These are phyloP conservation scores for Tripterygium wilfordii DNA, from an alignment of 177 flowering plant species.

Conservation along the genomic window DNA sequence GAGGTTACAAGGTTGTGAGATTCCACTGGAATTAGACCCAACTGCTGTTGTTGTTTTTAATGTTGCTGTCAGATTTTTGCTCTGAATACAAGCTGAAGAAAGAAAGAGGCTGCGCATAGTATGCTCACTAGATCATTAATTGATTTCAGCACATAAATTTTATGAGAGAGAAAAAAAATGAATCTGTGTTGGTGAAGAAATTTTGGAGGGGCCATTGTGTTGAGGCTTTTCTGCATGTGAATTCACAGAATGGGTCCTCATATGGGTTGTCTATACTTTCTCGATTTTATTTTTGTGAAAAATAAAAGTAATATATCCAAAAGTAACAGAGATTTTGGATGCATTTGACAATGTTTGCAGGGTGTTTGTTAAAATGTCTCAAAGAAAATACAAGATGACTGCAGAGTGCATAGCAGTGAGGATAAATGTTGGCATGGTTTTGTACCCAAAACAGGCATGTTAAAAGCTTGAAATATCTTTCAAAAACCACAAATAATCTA, in stretches of 20 bases:
- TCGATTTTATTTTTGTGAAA: background rate
- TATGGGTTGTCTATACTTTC: constrained; percentile 25
- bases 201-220: constrained; percentile 8
- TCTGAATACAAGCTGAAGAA: constrained; percentile 4
- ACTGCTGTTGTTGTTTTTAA: constrained; percentile 18
- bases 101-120: background rate
- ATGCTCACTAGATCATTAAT: constrained; percentile 2
- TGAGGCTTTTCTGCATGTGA: constrained; percentile 3
- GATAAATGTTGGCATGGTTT: too few species aligned
- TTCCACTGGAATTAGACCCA: constrained; percentile 15
- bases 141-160: too few species aligned
- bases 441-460: too few species aligned
- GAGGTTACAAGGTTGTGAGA: constrained; percentile 18
- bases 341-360: too few species aligned
- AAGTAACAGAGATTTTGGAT: background rate
- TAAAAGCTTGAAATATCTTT: too few species aligned
- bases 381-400: too few species aligned
- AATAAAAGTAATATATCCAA: background rate
- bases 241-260: constrained; percentile 31
- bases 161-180: too few species aligned
- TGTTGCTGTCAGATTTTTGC: constrained; percentile 11
- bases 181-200: constrained; percentile 20
- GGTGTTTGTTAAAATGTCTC: too few species aligned
- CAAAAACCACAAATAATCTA: too few species aligned
- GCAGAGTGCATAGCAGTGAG: too few species aligned